A percentile compares a stretch with the other conserved stretches of the same genome.
Conservation (phyloP, 2,329 filamentous ascomycete genomes). For the Claviceps sp. region DNA sequence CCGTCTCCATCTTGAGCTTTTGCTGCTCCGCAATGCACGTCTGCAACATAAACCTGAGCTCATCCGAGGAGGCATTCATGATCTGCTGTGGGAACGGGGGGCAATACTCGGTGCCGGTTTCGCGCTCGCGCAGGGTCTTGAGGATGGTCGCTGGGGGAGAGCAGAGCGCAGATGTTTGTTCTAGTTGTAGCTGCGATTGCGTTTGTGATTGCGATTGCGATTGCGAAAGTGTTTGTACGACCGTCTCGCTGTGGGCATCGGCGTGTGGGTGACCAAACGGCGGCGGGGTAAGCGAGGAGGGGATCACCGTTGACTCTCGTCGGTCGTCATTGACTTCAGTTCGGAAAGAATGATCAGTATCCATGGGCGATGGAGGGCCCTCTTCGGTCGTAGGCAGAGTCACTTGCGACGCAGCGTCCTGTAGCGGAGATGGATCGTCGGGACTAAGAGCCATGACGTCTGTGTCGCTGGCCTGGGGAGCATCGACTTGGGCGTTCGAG, state of each 20-base stretch:
- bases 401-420: slow-evolving; percentile 31
- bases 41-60: slow-evolving; percentile 44
- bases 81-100: slow-evolving; percentile 37
- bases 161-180: slow-evolving; percentile 33
- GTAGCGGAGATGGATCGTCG: slow-evolving; percentile 19
- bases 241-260: slow-evolving; percentile 17
- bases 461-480: slow-evolving; percentile 18
- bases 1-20: slow-evolving; percentile 63
- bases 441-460: slow-evolving; percentile 19
- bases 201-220: slow-evolving; percentile 11
- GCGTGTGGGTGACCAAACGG: slow-evolving; percentile 35
- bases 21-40: slow-evolving; percentile 41
- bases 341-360: slow-evolving; percentile 34
- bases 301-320: slow-evolving; percentile 31
- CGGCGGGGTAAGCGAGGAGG: slow-evolving; percentile 44
- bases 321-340: slow-evolving; percentile 36
- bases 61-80: slow-evolving; percentile 37
- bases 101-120: slow-evolving; percentile 26
- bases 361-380: slow-evolving; percentile 37
- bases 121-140: slow-evolving; percentile 20
- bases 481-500: slow-evolving; percentile 21
- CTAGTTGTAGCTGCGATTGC: too few relatives aligned
- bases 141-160: slow-evolving; percentile 40
- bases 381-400: slow-evolving; percentile 47
- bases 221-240: slow-evolving; percentile 19